Evolutionary conservation across 2,329 filamentous ascomycete species (phyloP).

Genomic region (Sclerotinia nivalis): DNA sequence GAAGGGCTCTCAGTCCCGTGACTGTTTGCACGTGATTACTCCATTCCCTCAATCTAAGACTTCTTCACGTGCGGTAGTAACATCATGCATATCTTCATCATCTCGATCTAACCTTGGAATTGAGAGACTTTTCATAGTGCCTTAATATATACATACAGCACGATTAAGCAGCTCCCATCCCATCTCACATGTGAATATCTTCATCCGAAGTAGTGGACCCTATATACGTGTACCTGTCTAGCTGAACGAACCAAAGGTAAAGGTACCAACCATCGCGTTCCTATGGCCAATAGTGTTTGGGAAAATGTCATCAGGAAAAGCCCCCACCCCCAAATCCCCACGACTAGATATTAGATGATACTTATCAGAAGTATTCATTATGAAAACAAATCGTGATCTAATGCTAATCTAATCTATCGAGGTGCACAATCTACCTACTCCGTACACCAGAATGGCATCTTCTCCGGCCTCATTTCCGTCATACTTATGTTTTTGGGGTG

Average conservation of each 20-base stretch:
- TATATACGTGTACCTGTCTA: conserved; percentile 1
- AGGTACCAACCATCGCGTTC: neutral
- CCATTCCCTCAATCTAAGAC: neutral
- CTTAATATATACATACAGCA: neutral
- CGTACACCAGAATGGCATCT: conserved; percentile 1
- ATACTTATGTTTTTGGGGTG: neutral
- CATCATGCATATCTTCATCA: neutral
- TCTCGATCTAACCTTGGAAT: neutral
- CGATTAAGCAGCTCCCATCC: conserved; percentile 14
- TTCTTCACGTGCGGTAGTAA: neutral
- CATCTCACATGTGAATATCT: conserved; percentile 4
- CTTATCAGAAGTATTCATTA: neutral
- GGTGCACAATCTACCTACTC: neutral
- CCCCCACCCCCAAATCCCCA: neutral
- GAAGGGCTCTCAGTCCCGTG: neutral
- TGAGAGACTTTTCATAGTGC: neutral
- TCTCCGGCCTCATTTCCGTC: conserved; percentile 16
- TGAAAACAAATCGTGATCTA: neutral
- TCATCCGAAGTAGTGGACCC: conserved; percentile 14
- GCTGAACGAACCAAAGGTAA: neutral
- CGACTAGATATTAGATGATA: conserved; percentile 2
- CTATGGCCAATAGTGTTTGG: neutral
- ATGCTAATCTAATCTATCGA: neutral
- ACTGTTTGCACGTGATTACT: neutral
- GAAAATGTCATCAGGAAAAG: neutral